phyloP scores from a whole-genome alignment of 1,284 basidiomycete species.

The Sparassis latifolia region DNA sequence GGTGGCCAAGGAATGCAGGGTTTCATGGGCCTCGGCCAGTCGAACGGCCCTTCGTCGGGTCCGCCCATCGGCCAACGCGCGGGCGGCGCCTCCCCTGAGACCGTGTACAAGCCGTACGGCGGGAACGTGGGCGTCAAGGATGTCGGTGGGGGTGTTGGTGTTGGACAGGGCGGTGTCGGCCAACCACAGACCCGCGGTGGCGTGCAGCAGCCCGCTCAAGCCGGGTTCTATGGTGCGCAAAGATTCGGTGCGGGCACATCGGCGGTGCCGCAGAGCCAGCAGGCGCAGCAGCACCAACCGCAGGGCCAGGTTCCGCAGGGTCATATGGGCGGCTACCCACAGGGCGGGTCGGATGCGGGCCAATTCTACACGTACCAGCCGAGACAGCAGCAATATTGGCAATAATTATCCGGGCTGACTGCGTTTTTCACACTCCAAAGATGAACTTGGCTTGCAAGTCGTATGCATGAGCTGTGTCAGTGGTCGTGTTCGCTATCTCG shows the following conservation, averaged over 20 bases:
- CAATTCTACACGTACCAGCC: constrained; percentile 62
- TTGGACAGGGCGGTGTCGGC: constrained; percentile 32
- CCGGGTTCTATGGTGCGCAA: constrained; percentile 55
- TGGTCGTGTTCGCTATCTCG: no score
- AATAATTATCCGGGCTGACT: constrained; percentile 28
- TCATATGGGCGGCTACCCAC: constrained; percentile 54
- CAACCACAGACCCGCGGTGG: constrained; percentile 39
- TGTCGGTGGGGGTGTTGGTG: constrained; percentile 41
- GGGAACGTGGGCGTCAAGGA: constrained; percentile 49
- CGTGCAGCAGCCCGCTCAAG: constrained; percentile 45
- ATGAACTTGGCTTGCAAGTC: no score
- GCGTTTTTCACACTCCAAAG: no score
- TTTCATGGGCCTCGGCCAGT: constrained; percentile 61
- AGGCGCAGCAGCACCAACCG: constrained; percentile 32
- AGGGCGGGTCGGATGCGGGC: constrained; percentile 51
- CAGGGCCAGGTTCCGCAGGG: constrained; percentile 51
- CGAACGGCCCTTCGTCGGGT: constrained; percentile 35
- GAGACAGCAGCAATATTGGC: constrained; percentile 68
- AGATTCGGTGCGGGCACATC: constrained; percentile 47
- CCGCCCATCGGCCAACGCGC: constrained; percentile 40
- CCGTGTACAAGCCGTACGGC: constrained; percentile 68
- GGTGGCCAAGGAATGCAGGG: constrained; percentile 54
- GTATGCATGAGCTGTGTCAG: no score
- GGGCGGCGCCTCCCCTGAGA: constrained; percentile 55
- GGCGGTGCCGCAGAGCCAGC: constrained; percentile 38